Percentiles rank a stretch among this genome's conserved stretches.
These are phyloP conservation scores for Beauveria sp. DNA, from an alignment of 2,329 filamentous ascomycete species.

Conservation along the genomic window DNA sequence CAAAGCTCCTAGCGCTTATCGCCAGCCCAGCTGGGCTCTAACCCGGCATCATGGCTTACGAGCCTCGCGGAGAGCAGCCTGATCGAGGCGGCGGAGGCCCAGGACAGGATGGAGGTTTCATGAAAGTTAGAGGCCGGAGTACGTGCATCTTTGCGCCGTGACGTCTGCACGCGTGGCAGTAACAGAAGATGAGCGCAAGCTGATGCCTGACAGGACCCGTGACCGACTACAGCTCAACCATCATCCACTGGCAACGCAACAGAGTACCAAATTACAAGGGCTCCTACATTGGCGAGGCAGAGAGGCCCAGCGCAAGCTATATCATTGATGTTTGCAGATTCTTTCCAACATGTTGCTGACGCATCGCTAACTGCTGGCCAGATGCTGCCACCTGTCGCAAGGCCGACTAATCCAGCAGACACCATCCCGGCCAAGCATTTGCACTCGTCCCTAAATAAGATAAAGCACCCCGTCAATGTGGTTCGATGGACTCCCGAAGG, in stretches of 20 bases:
- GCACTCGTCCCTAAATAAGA: constrained; percentile 97
- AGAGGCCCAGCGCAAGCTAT: constrained; percentile 82
- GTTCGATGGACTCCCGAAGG: constrained; percentile 98
- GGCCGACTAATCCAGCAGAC: constrained; percentile 68
- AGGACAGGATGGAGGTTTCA: constrained; percentile 36
- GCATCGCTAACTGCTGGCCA: constrained; percentile 28
- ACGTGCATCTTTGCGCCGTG: constrained; percentile 24
- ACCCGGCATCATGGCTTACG: constrained; percentile 40
- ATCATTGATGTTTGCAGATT: constrained; percentile 66
- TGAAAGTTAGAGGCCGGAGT: constrained; percentile 46
- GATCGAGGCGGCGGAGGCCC: constrained; percentile 31
- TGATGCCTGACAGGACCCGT: constrained; percentile 58
- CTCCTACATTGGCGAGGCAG: constrained; percentile 63
- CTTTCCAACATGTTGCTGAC: neutral
- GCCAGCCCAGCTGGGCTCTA: constrained; percentile 9
- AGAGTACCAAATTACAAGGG: constrained; percentile 63
- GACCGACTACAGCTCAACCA: constrained; percentile 85
- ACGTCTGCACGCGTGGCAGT: constrained; percentile 5
- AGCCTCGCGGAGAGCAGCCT: constrained; percentile 44
- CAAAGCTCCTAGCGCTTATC: neutral
- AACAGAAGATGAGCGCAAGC: neutral
- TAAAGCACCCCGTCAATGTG: constrained; percentile 94
- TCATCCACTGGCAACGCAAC: constrained; percentile 86
- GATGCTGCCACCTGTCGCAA: constrained; percentile 81
- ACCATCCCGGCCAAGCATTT: constrained; percentile 91